Evolutionary conservation across 768 basidiomycete species (phyloP), one percentile per base, ranked within the genome.

Genomic region (Boletus tylopilopsis): DNA sequence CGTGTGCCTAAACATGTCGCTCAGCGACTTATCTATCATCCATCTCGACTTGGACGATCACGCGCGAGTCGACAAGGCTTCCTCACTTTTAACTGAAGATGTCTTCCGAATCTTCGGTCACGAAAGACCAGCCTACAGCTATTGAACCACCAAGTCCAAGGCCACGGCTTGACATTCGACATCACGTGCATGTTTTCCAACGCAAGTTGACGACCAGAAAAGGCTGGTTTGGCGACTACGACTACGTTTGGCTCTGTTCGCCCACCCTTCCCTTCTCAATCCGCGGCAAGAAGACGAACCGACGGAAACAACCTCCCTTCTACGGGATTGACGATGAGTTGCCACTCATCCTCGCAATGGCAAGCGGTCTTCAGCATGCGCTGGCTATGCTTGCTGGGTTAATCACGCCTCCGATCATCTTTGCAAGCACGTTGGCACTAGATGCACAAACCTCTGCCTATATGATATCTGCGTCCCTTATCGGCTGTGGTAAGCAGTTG

Each of bases 221-320:
- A 37, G 88, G 89, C 8, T 92, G 90, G 90, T 49, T 91, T n/a
- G 90, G 90, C 1, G 84, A 85, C 62, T 92, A 90, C 61, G 80
- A 91, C 69, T 91, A 87, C 60, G 76, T 70, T 8, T 85, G 81
- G 79, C 75, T 90, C 47, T 90, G 88, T 62, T 77, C 73, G 18
- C 88, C 90, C 3, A 67, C 72, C 1, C 71, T 89, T 0, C 90
- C 90, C 0, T 88, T 79, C 60, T 64, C 73, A 23, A 63, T 64
- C 16, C 63, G 62, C 21, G 67, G 70, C 16, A 60, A 49, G 25
- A 66, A 64, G 35, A 51, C 42, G 42, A 54, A 38, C 16, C 50
- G 49, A 15, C 63, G 69, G 22, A 63, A 68, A 16, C 55, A 65
- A 10, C 84, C 90, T 1, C 88, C 88, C 0, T 92, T 91, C 69